Evolutionary conservation across 805 yeast species (phyloP).

Genomic region (Kodamaea laetipori): DNA sequence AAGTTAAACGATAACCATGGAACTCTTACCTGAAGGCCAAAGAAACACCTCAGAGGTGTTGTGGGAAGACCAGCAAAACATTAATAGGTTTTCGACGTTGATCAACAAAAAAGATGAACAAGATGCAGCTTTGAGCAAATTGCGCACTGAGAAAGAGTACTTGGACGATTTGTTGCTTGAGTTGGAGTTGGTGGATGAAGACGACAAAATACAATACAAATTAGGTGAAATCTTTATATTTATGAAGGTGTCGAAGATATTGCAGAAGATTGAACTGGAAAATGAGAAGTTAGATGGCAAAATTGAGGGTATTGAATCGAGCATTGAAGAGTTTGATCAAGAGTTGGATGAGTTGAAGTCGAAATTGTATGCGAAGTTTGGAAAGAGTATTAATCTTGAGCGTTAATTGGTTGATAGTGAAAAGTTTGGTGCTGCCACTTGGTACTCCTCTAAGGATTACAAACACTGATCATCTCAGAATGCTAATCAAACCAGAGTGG

Average conservation of each 20-base stretch:
- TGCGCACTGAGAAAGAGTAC: conserved; percentile 76
- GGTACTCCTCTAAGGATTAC: too few species aligned
- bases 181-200: conserved; percentile 79
- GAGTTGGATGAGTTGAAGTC: conserved; percentile 64
- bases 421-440: too few species aligned
- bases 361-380: conserved; percentile 84
- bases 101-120: conserved; percentile 69
- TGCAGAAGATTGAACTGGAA: conserved; percentile 67
- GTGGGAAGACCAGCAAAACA: conserved; percentile 86
- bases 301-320: conserved; percentile 47
- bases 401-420: conserved; percentile 33
- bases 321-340: conserved; percentile 54
- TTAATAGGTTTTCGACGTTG: conserved; percentile 84
- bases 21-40: conserved; percentile 57
- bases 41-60: conserved; percentile 59
- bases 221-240: conserved; percentile 81
- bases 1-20: conserved; percentile 28
- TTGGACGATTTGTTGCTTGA: conserved; percentile 85
- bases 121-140: conserved; percentile 48
- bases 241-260: conserved; percentile 64
- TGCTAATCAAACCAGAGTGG: too few species aligned
- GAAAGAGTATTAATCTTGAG: conserved; percentile 84
- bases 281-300: conserved; percentile 52
- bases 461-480: too few species aligned
- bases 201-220: conserved; percentile 70